A percentile compares a stretch with the other conserved stretches of the same genome.
phyloP scores from a whole-genome alignment of 129 eudicot genomes.

The Tagetes patula region DNA sequence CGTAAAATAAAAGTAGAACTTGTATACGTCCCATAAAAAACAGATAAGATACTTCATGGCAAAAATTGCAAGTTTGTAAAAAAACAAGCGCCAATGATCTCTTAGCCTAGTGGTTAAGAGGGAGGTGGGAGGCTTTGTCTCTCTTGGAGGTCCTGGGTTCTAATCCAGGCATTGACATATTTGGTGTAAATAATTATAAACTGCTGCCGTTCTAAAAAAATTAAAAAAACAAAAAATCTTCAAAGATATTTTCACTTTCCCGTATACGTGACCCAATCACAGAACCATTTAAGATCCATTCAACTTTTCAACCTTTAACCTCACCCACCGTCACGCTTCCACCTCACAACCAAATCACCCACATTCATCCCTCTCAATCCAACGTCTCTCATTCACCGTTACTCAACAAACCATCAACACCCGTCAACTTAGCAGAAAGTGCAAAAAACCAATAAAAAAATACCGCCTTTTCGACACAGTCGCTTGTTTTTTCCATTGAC shows the following conservation, averaged over 20 bases:
- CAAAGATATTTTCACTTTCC: constrained; percentile 30
- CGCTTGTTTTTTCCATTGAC: constrained; percentile 29
- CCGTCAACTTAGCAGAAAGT: constrained; percentile 28
- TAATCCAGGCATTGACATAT: no score
- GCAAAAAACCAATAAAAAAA: constrained; percentile 24
- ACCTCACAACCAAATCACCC: neutral
- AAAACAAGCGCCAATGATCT: neutral
- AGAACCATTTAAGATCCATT: constrained; percentile 24
- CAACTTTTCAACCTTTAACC: neutral
- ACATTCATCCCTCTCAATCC: neutral
- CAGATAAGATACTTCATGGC: no score
- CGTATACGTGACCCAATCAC: constrained; percentile 31
- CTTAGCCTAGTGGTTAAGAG: no score
- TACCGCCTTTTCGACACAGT: constrained; percentile 39
- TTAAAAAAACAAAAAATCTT: neutral
- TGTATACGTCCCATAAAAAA: no score
- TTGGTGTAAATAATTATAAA: no score
- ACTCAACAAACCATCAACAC: neutral
- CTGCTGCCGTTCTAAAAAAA: no score
- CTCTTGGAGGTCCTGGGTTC: no score
- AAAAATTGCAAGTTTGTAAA: neutral
- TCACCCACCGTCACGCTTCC: constrained; percentile 16
- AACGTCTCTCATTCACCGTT: neutral
- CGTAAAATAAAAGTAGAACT: no score
- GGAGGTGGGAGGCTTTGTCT: no score